A percentile compares a stretch with the other conserved stretches of the same genome.
Evolutionary conservation across 768 basidiomycete species (phyloP).

Genomic region (Mycena latifolia): DNA sequence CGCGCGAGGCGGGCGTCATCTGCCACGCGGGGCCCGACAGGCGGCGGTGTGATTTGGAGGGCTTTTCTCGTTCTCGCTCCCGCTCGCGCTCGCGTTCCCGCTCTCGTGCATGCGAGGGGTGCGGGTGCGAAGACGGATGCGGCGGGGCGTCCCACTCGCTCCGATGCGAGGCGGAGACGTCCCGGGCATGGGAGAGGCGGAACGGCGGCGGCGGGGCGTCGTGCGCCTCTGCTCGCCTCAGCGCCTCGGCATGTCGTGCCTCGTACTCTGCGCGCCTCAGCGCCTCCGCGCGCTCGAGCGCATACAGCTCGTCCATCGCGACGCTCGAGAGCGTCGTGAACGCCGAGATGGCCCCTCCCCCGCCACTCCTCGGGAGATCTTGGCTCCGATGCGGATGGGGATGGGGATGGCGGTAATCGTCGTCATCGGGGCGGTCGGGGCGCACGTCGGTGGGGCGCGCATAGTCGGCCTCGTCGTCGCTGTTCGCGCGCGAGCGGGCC

Average conservation of each 20-base stretch:
- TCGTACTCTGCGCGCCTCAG: constrained; percentile 90
- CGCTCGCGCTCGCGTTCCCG: constrained; percentile 16
- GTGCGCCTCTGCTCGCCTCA: constrained; percentile 71
- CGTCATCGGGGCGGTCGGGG: constrained; percentile 25
- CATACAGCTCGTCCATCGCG: constrained; percentile 91
- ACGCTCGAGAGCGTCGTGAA: constrained; percentile 79
- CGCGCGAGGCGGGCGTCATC: constrained; percentile 56
- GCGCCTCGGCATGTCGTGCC: constrained; percentile 75
- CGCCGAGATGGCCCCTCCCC: constrained; percentile 52
- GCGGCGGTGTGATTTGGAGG: constrained; percentile 49
- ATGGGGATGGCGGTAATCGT: constrained; percentile 36
- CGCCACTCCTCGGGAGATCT: no score
- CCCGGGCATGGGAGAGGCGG: constrained; percentile 37
- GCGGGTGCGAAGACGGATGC: no score
- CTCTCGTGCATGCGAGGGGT: no score
- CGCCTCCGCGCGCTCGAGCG: constrained; percentile 90
- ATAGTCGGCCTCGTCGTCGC: constrained; percentile 82
- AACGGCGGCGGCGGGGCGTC: constrained; percentile 13
- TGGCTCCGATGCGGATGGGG: no score
- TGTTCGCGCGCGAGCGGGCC: constrained; percentile 82
- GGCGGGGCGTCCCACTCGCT: no score
- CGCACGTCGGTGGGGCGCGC: constrained; percentile 51
- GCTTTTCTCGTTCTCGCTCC: constrained; percentile 42
- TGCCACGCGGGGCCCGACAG: constrained; percentile 71
- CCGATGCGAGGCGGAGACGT: background rate